A percentile compares a stretch with the other conserved stretches of the same genome.
Evolutionary conservation across 2,329 filamentous ascomycete species (phyloP).

Genomic region (Myriosclerotinia curreyana): DNA sequence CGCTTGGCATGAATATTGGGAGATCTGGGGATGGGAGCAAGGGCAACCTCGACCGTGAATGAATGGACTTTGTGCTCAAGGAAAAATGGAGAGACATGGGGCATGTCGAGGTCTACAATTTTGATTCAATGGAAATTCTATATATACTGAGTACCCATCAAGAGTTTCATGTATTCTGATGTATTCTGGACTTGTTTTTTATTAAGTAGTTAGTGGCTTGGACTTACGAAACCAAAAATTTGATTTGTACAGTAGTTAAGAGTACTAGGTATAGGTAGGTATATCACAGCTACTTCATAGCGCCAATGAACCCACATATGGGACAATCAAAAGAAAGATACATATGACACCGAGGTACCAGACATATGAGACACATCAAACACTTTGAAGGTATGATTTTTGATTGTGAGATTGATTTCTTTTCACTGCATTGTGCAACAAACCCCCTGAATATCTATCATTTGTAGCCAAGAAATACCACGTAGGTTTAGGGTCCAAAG

Average conservation of each 20-base stretch:
- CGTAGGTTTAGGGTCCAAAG: slow-evolving; percentile 1
- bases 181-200: background rate
- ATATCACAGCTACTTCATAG: slow-evolving; percentile 3
- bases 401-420: background rate
- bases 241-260: background rate
- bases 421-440: background rate
- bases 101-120: background rate
- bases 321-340: background rate
- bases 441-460: slow-evolving; percentile 6
- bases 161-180: background rate
- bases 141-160: background rate
- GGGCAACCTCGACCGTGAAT: slow-evolving; percentile 12
- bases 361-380: background rate
- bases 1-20: slow-evolving; percentile 33
- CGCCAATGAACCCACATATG: background rate
- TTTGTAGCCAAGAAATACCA: slow-evolving; percentile 12
- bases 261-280: background rate
- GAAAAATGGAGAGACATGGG: background rate
- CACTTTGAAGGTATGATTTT: slow-evolving; percentile 6
- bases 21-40: slow-evolving; percentile 31
- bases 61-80: background rate
- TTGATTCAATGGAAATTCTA: background rate
- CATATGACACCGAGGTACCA: background rate
- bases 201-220: background rate
- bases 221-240: background rate